Percentiles rank a stretch among this genome's conserved stretches.
Conservation (phyloP, 2,329 filamentous ascomycete species). For the Blumeriella jaapii region DNA sequence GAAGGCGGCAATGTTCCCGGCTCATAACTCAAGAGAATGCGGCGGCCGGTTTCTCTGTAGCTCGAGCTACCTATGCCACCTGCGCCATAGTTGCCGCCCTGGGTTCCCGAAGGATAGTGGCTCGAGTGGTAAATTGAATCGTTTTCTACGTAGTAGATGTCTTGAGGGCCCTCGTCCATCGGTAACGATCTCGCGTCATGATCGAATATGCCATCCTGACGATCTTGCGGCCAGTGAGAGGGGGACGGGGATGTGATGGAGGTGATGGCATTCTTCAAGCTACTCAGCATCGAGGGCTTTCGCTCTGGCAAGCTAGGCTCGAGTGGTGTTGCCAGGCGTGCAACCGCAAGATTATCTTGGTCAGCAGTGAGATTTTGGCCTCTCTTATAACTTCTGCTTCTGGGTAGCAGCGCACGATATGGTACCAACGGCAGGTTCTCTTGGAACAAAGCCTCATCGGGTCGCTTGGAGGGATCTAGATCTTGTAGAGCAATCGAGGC, state of each 20-base stretch:
- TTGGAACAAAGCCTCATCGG: background rate
- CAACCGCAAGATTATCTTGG: background rate
- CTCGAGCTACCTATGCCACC: background rate
- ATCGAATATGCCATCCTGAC: background rate
- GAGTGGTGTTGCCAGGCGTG: background rate
- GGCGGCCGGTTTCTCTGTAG: background rate
- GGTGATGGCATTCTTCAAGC: slow-evolving; percentile 1
- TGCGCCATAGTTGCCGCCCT: background rate
- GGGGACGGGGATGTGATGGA: slow-evolving; percentile 2
- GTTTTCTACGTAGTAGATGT: background rate
- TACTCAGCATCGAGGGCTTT: background rate
- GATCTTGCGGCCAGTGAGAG: slow-evolving; percentile 2
- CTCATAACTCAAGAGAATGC: background rate
- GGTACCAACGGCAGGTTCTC: slow-evolving; percentile 10
- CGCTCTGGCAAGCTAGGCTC: background rate
- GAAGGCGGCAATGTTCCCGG: background rate
- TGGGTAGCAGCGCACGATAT: slow-evolving; percentile 6
- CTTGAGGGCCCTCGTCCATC: background rate
- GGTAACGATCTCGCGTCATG: background rate
- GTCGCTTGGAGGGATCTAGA: background rate
- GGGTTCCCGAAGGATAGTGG: background rate
- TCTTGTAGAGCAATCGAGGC: slow-evolving; percentile 17
- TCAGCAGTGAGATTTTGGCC: background rate
- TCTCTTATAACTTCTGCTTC: background rate
- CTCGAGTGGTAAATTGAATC: slow-evolving; percentile 2